A percentile compares a stretch with the other conserved stretches of the same genome.
These are phyloP conservation scores for Phenoliferia sp. DNA, from an alignment of 1,284 basidiomycete species.

Conservation along the genomic window DNA sequence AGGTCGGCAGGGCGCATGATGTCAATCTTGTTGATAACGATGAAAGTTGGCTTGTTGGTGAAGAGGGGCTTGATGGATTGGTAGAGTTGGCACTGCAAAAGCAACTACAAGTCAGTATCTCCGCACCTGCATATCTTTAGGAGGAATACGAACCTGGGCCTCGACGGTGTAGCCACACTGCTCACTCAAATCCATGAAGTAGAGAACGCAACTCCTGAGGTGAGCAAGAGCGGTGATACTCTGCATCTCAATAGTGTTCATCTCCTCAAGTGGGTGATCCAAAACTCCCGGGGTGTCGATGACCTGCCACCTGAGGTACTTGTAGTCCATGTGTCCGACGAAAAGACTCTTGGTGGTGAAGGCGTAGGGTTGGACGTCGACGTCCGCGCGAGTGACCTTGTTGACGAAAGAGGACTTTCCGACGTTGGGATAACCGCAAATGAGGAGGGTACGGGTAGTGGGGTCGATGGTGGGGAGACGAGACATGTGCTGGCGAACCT, in stretches of 20 bases:
- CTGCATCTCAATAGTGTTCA: constrained; percentile 99
- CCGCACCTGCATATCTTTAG: too few species aligned
- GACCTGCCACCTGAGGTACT: constrained; percentile 95
- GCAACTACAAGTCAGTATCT: constrained; percentile 2
- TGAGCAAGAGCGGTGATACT: constrained; percentile 94
- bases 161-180: constrained; percentile 94
- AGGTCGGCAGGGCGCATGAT: constrained; percentile 79
- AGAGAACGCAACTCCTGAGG: constrained; percentile 81
- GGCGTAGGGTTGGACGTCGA: constrained; percentile 95
- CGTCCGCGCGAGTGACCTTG: constrained; percentile 94
- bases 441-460: constrained; percentile 89
- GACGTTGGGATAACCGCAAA: constrained; percentile 96
- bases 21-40: constrained; percentile 96
- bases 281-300: constrained; percentile 88
- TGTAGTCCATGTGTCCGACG: constrained; percentile 94
- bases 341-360: constrained; percentile 97
- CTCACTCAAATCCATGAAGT: constrained; percentile 95
- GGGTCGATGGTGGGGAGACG: constrained; percentile 94
- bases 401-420: constrained; percentile 97
- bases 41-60: constrained; percentile 78
- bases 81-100: constrained; percentile 81
- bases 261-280: constrained; percentile 90
- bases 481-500: constrained; percentile 94
- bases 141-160: constrained; percentile 63
- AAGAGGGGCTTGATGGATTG: constrained; percentile 96